Evolutionary conservation across 306 rosid genomes (phyloP).

Genomic region (Trifolium repens): DNA sequence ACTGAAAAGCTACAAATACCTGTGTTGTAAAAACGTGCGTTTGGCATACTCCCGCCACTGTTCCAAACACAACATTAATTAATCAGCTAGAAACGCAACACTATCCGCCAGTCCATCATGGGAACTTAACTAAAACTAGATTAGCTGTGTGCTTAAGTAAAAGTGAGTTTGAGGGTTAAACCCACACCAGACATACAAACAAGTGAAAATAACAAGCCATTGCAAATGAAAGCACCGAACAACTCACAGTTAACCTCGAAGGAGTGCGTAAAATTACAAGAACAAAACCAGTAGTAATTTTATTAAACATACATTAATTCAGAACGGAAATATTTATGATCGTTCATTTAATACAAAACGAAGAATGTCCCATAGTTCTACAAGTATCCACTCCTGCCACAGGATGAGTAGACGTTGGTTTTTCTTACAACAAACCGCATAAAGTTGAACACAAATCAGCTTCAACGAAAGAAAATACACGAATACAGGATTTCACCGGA

Average conservation of each 20-base stretch:
- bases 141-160: too few relatives aligned
- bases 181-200: too few relatives aligned
- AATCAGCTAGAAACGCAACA: too few relatives aligned
- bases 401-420: conserved; percentile 24
- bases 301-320: conserved; percentile 33
- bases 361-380: conserved; percentile 37
- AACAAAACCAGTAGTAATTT: conserved; percentile 26
- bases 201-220: not conserved
- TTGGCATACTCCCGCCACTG: too few relatives aligned
- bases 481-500: conserved; percentile 12
- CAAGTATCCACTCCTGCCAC: conserved; percentile 9
- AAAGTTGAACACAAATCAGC: conserved; percentile 37
- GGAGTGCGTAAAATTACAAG: conserved; percentile 8
- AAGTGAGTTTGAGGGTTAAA: too few relatives aligned
- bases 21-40: too few relatives aligned
- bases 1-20: too few relatives aligned
- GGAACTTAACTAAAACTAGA: too few relatives aligned
- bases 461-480: conserved; percentile 28
- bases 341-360: conserved; percentile 34
- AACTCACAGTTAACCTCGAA: not conserved
- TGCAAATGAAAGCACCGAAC: not conserved
- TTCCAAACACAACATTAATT: too few relatives aligned
- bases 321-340: conserved; percentile 20
- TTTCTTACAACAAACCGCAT: conserved; percentile 26
- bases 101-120: too few relatives aligned